These are phyloP conservation scores for Tolypocladium ophioglossoides DNA, from an alignment of 2,329 filamentous ascomycete genomes.

Conservation along the genomic window DNA sequence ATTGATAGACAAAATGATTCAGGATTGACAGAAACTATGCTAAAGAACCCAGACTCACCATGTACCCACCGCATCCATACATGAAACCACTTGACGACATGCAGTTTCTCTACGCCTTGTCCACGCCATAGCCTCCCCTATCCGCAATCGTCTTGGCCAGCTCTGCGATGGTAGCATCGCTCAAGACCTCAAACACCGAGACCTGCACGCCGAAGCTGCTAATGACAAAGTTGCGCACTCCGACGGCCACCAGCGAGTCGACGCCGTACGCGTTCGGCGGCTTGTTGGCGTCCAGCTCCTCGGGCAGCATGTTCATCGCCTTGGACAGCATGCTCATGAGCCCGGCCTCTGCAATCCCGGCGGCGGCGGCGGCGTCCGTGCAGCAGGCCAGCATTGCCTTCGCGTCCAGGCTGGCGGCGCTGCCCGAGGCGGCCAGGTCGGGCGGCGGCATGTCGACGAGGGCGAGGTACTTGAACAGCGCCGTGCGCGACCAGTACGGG, in stretches of 20 bases:
- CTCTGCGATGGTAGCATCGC: conserved; percentile 28
- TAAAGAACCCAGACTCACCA: background rate
- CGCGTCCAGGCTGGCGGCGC: conserved; percentile 12
- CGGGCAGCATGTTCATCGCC: conserved; percentile 32
- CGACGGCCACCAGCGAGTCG: conserved; percentile 42
- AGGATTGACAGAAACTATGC: background rate
- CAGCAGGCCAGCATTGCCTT: conserved; percentile 22
- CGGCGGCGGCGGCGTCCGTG: conserved; percentile 15
- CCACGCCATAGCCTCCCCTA: conserved; percentile 17
- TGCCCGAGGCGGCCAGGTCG: conserved; percentile 11
- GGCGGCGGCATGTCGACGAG: conserved; percentile 32
- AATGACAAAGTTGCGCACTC: conserved; percentile 39
- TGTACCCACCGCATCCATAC: background rate
- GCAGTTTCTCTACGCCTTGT: background rate
- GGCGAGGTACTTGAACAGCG: conserved; percentile 37
- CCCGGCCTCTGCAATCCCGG: conserved; percentile 23
- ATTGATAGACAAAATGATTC: too few species aligned
- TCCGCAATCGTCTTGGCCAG: conserved; percentile 24
- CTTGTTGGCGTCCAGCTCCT: conserved; percentile 31
- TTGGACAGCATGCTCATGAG: conserved; percentile 30
- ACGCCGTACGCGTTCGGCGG: conserved; percentile 36
- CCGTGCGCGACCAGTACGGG: conserved; percentile 42
- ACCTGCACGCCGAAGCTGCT: conserved; percentile 32
- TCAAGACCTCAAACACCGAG: conserved; percentile 37
- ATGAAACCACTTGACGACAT: background rate